These are phyloP conservation scores for Akebia trifoliata DNA, from an alignment of 164 flowering plant species.

Conservation along the genomic window DNA sequence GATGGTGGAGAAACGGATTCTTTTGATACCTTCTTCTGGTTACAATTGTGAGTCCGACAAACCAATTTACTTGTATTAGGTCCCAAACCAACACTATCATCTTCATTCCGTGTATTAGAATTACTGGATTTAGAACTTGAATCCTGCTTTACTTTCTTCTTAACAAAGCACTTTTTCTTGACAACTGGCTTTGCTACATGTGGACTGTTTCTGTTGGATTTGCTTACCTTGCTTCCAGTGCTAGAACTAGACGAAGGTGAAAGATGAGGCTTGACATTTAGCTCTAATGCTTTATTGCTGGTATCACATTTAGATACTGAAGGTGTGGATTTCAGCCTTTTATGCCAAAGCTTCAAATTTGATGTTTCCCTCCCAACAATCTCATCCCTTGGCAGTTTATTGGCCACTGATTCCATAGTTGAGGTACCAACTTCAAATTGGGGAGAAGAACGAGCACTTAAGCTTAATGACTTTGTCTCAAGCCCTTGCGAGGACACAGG, in stretches of 20 bases:
- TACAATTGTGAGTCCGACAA: slow-evolving; percentile 8
- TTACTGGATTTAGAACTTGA: slow-evolving; percentile 22
- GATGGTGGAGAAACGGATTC: slow-evolving; percentile 26
- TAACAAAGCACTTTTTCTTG: slow-evolving; percentile 39
- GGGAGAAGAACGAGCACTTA: slow-evolving; percentile 19
- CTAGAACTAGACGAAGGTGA: slow-evolving; percentile 18
- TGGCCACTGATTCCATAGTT: slow-evolving; percentile 15
- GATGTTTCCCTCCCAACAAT: slow-evolving; percentile 17
- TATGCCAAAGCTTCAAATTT: slow-evolving; percentile 11
- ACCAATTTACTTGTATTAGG: slow-evolving; percentile 19
- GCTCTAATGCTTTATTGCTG: slow-evolving; percentile 11
- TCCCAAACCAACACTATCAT: slow-evolving; percentile 12
- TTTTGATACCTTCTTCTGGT: slow-evolving; percentile 17
- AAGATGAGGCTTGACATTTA: slow-evolving; percentile 18
- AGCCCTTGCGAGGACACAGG: slow-evolving; percentile 19
- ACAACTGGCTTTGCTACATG: slow-evolving; percentile 29
- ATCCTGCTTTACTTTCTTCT: slow-evolving; percentile 44
- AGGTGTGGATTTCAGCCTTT: slow-evolving; percentile 13
- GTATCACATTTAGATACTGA: slow-evolving; percentile 15
- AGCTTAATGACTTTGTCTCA: slow-evolving; percentile 14
- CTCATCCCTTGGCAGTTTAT: slow-evolving; percentile 22
- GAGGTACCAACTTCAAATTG: slow-evolving; percentile 9
- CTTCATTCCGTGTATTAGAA: slow-evolving; percentile 11
- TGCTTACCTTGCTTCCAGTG: slow-evolving; percentile 19
- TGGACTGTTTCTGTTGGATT: slow-evolving; percentile 26